Evolutionary conservation across 345 rosid genomes (phyloP).

Genomic region (Gossypium thurberi): DNA sequence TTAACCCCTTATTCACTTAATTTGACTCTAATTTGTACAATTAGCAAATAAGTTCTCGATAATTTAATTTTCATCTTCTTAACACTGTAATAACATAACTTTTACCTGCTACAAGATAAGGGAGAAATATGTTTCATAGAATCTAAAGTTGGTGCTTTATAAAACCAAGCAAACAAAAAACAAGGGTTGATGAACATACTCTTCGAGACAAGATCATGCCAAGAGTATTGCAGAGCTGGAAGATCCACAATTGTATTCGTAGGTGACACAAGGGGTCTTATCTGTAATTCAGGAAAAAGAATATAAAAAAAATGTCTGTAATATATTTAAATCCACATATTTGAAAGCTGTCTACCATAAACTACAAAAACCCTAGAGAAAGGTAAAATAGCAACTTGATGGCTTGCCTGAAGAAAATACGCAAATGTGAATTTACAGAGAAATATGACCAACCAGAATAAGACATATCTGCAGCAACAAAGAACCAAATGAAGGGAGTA

Average conservation of each 20-base stretch:
- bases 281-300: constrained; percentile 43
- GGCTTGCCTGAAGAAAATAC: constrained; percentile 95
- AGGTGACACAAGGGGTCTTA: constrained; percentile 78
- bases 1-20: background rate
- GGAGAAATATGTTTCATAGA: background rate
- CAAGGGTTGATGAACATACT: constrained; percentile 37
- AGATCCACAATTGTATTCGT: constrained; percentile 46
- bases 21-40: background rate
- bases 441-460: constrained; percentile 87
- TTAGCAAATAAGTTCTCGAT: background rate
- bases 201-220: constrained; percentile 94
- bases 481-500: background rate
- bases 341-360: background rate
- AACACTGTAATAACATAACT: background rate
- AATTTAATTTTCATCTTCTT: background rate
- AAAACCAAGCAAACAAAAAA: background rate
- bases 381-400: constrained; percentile 3
- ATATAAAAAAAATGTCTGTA: background rate
- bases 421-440: constrained; percentile 83
- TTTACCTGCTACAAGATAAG: background rate
- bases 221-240: constrained; percentile 50
- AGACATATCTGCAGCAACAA: constrained; percentile 64
- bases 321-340: background rate
- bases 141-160: background rate
- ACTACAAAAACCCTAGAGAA: constrained; percentile 1